Percentiles rank a stretch among this genome's conserved stretches.
Evolutionary conservation across 805 yeast species (phyloP).

Genomic region (Hanseniaspora lachancei): DNA sequence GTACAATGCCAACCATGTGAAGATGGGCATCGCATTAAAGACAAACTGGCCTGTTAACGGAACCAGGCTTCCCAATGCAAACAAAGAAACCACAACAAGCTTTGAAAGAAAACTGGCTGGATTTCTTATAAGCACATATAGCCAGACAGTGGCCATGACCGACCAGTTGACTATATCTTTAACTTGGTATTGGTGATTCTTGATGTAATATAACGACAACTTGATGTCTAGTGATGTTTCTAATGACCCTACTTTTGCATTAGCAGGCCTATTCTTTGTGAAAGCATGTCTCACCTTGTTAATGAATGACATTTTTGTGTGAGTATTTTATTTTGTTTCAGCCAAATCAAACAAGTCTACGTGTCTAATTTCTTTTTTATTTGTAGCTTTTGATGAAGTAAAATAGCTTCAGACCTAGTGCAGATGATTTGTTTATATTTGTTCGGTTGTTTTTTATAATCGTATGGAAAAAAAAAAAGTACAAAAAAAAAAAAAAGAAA

Average conservation of each 20-base stretch:
- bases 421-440: neutral
- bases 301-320: neutral
- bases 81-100: slow-evolving; percentile 26
- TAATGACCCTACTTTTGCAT: slow-evolving; percentile 38
- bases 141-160: slow-evolving; percentile 38
- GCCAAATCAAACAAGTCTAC: neutral
- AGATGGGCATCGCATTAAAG: slow-evolving; percentile 67
- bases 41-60: slow-evolving; percentile 80
- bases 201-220: slow-evolving; percentile 31
- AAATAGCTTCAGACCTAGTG: too few relatives aligned
- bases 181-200: slow-evolving; percentile 31
- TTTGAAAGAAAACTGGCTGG: slow-evolving; percentile 39
- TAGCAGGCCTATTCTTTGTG: slow-evolving; percentile 34
- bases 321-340: too few relatives aligned
- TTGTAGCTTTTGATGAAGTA: too few relatives aligned
- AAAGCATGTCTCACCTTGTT: slow-evolving; percentile 8
- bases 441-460: neutral
- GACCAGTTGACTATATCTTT: slow-evolving; percentile 43
- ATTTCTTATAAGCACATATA: slow-evolving; percentile 44
- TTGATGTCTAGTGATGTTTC: slow-evolving; percentile 37
- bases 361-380: neutral
- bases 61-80: slow-evolving; percentile 38
- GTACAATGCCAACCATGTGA: slow-evolving; percentile 74
- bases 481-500: too few relatives aligned
- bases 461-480: slow-evolving; percentile 1